A percentile compares a stretch with the other conserved stretches of the same genome.
Conservation (phyloP, 108 stramenopile species). For the Cyclotella sp. region DNA sequence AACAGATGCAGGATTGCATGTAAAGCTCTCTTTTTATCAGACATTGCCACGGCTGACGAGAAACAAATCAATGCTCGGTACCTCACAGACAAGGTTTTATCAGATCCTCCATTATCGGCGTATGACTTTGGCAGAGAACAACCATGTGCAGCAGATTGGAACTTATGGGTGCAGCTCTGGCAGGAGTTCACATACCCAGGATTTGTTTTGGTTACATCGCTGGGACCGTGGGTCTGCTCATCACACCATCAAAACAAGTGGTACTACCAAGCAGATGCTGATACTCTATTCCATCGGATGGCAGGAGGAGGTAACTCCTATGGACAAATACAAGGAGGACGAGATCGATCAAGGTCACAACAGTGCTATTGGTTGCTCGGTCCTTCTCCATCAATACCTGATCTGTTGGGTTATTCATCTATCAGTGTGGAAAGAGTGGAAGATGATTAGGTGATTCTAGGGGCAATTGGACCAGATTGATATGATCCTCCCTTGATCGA, state of each 20-base stretch:
- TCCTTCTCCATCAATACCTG: background rate
- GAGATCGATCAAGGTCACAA: background rate
- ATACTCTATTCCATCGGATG: background rate
- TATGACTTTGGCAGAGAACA: background rate
- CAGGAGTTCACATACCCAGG: background rate
- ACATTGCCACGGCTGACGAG: too few relatives aligned
- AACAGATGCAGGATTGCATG: too few relatives aligned
- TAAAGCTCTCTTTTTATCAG: too few relatives aligned
- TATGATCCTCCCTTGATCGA: background rate
- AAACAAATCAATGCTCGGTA: background rate
- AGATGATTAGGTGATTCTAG: too few relatives aligned
- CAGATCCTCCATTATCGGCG: background rate
- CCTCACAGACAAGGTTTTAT: background rate
- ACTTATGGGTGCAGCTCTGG: background rate
- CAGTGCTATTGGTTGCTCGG: background rate
- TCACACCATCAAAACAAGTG: background rate
- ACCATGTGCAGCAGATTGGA: background rate
- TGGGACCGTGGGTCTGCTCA: background rate
- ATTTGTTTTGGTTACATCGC: background rate
- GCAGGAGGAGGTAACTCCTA: background rate
- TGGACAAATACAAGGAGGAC: background rate
- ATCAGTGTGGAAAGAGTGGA: background rate
- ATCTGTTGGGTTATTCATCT: background rate
- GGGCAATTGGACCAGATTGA: too few relatives aligned
- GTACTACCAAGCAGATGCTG: background rate